Evolutionary conservation across 2,329 filamentous ascomycete genomes (phyloP).

Genomic region (Sporothrix curviconia): DNA sequence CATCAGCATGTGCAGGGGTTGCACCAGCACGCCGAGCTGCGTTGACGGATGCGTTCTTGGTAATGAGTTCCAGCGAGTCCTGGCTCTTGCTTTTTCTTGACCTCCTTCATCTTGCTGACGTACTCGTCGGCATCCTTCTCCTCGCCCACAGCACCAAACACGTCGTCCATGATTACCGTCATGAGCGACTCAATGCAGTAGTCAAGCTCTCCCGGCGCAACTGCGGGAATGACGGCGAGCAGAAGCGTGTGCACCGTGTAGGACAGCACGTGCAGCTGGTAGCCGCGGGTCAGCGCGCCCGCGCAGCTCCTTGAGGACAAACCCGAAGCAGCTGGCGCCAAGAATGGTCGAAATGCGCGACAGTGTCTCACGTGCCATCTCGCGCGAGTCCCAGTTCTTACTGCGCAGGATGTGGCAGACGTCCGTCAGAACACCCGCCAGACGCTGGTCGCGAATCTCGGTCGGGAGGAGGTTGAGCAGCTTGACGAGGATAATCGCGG

Average conservation of each 20-base stretch:
- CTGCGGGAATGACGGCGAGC: slow-evolving; percentile 64
- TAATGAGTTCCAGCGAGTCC: slow-evolving; percentile 91
- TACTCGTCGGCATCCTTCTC: slow-evolving; percentile 98
- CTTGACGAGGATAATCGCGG: slow-evolving; percentile 83
- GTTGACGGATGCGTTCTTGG: slow-evolving; percentile 70
- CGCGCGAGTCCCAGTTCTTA: slow-evolving; percentile 78
- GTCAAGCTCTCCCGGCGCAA: slow-evolving; percentile 77
- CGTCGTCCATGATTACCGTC: slow-evolving; percentile 90
- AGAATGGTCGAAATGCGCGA: slow-evolving; percentile 75
- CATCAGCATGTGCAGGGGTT: slow-evolving; percentile 69
- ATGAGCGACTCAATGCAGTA: slow-evolving; percentile 77
- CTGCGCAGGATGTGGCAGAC: slow-evolving; percentile 90
- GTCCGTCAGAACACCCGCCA: slow-evolving; percentile 82
- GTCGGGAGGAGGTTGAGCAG: slow-evolving; percentile 73
- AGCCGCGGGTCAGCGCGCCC: slow-evolving; percentile 76
- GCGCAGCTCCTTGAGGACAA: slow-evolving; percentile 86
- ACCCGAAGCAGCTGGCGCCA: slow-evolving; percentile 77
- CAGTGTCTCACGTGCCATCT: slow-evolving; percentile 83
- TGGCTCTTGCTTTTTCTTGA: slow-evolving; percentile 98
- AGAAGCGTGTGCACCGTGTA: slow-evolving; percentile 92
- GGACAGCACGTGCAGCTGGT: slow-evolving; percentile 89
- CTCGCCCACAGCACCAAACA: slow-evolving; percentile 84
- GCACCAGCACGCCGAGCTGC: slow-evolving; percentile 69
- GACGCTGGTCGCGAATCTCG: slow-evolving; percentile 62
- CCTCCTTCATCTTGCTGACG: slow-evolving; percentile 89